A percentile compares a stretch with the other conserved stretches of the same genome.
These are phyloP conservation scores for Phytopythium boreale DNA, from an alignment of 352 stramenopile genomes.

Conservation along the genomic window DNA sequence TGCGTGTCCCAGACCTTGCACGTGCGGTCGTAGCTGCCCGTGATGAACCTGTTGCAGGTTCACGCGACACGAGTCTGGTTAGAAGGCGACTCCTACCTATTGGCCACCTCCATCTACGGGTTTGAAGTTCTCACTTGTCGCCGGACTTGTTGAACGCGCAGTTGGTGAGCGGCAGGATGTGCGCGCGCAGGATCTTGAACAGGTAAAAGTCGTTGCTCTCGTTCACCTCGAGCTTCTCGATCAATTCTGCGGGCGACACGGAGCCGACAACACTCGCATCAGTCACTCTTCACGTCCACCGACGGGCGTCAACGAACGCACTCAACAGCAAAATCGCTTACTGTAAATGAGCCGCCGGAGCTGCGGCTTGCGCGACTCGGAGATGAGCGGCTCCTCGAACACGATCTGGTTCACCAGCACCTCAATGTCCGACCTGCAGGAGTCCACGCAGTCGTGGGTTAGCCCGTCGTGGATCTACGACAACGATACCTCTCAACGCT, in stretches of 20 bases:
- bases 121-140: slow-evolving; percentile 86
- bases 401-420: slow-evolving; percentile 95
- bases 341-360: slow-evolving; percentile 92
- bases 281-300: neutral
- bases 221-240: slow-evolving; percentile 94
- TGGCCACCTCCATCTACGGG: too few relatives aligned
- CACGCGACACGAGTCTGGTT: neutral
- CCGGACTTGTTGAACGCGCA: slow-evolving; percentile 97
- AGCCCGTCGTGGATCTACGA: neutral
- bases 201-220: slow-evolving; percentile 95
- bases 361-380: slow-evolving; percentile 91
- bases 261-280: too few relatives aligned
- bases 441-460: neutral
- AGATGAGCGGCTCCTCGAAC: slow-evolving; percentile 94
- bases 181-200: slow-evolving; percentile 94
- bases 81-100: neutral
- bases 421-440: slow-evolving; percentile 87
- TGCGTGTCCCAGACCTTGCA: slow-evolving; percentile 96
- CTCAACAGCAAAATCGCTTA: slow-evolving; percentile 17
- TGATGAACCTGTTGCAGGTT: slow-evolving; percentile 85
- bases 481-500: neutral
- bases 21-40: slow-evolving; percentile 93
- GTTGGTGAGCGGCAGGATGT: slow-evolving; percentile 95
- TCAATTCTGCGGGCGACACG: slow-evolving; percentile 73
- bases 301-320: neutral